Evolutionary conservation across 2,329 filamentous ascomycete genomes (phyloP).

Genomic region (Fusarium nisikadoi): DNA sequence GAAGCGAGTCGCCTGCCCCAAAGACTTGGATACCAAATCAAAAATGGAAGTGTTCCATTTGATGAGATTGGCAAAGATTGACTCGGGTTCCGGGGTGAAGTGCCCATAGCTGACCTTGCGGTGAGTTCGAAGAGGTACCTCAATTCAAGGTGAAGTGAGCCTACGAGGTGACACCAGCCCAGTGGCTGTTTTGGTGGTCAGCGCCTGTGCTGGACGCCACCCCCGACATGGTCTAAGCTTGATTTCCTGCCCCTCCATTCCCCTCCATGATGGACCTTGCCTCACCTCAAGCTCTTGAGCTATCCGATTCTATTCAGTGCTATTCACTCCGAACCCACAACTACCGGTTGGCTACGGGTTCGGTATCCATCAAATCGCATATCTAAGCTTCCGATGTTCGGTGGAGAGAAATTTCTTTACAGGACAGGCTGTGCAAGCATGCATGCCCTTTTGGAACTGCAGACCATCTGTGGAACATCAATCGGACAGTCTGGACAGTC

Average conservation of each 20-base stretch:
- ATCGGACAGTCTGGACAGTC: background rate
- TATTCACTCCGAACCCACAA: conserved; percentile 27
- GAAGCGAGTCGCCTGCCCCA: conserved; percentile 10
- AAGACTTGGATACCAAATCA: background rate
- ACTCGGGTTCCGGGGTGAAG: conserved; percentile 35
- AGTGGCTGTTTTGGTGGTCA: conserved; percentile 40
- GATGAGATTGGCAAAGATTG: conserved; percentile 30
- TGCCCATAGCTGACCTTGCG: conserved; percentile 28
- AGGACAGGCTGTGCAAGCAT: conserved; percentile 1
- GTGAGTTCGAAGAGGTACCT: conserved; percentile 22
- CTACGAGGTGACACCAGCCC: background rate
- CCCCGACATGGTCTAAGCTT: conserved; percentile 35
- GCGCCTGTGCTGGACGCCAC: conserved; percentile 34
- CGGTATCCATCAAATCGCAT: conserved; percentile 19
- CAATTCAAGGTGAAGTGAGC: conserved; percentile 25
- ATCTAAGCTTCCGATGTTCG: conserved; percentile 35
- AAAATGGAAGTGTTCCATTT: conserved; percentile 17
- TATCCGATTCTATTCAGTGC: conserved; percentile 19
- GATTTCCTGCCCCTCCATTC: conserved; percentile 29
- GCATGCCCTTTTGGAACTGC: conserved; percentile 15
- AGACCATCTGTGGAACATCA: conserved; percentile 36
- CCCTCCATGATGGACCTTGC: conserved; percentile 17
- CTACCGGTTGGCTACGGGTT: conserved; percentile 39
- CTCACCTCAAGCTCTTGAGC: conserved; percentile 26
- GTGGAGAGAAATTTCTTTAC: conserved; percentile 26